Evolutionary conservation across 2,329 filamentous ascomycete genomes (phyloP), one percentile per base, ranked within the genome.

Genomic region (Phyllosticta ampelicida): DNA sequence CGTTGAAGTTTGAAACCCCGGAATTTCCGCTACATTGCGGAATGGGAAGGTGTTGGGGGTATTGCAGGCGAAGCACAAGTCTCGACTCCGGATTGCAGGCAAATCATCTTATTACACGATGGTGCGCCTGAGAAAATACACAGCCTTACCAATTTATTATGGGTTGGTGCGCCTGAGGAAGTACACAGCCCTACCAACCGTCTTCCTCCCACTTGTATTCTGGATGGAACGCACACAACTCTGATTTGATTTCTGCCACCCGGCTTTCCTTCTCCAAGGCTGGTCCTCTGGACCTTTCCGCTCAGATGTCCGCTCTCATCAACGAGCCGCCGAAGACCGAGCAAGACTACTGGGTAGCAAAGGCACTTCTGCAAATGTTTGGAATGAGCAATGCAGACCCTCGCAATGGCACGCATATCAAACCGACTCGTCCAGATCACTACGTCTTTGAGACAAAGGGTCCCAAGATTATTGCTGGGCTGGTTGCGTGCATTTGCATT

Each of bases 291-390:
- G 19, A 18, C 20, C 36, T n/a, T 9, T 28, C 21, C 5, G n/a
- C 54, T 10, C 19, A 11, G 3, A 18, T 19, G 18, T 58, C 56
- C 11, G 56, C 56, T 13, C 44, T 54, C 20, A 63, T 68, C 44
- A 64, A 65, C 26, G 60, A 62, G 4, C 66, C 66, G 8, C 65
- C 65, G 48, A 64, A 63, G 11, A 68, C 61, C 16, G 51, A 67
- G 44, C 55, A 65, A 26, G 68, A 70, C 61, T 67, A 66, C 58
- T 67, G 66, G 59, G 64, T 68, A 20, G 62, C 65, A 21, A 62
- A 61, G 49, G 67, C 66, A n/a, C 59, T 67, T 20, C 58, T 69
- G 19, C 60, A 62, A 10, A 61, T 59, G 11, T 58, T 63, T 16
- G 63, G 64, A 2, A 50, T 64, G 44, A 2, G 62, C 58, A 16